phyloP scores from a whole-genome alignment of 495 filamentous ascomycete species.

The Staphylotrichum tortipilum region DNA sequence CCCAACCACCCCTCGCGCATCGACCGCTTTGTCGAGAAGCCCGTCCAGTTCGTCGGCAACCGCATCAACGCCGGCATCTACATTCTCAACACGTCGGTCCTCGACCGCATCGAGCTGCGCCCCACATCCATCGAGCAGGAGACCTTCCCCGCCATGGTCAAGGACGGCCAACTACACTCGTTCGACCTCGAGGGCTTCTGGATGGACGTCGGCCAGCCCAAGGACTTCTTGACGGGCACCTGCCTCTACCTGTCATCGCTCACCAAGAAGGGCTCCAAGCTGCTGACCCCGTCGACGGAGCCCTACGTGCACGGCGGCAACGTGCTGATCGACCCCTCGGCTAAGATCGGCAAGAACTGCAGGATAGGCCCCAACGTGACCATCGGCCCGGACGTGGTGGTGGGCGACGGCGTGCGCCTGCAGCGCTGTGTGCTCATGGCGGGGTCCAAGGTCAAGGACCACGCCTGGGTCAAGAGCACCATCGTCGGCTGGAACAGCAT shows the following conservation, averaged over 20 bases:
- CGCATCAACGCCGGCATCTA: slow-evolving; percentile 99
- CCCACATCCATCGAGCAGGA: slow-evolving; percentile 99
- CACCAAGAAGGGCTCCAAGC: slow-evolving; percentile 83
- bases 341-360: slow-evolving; percentile 97
- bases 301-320: slow-evolving; percentile 91
- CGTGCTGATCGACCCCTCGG: slow-evolving; percentile 88
- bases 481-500: slow-evolving; percentile 99
- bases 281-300: slow-evolving; percentile 65
- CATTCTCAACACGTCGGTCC: slow-evolving; percentile 89
- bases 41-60: slow-evolving; percentile 98
- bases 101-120: slow-evolving; percentile 87
- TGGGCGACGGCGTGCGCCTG: slow-evolving; percentile 90
- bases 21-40: slow-evolving; percentile 99
- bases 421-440: slow-evolving; percentile 88
- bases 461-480: slow-evolving; percentile 98
- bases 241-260: slow-evolving; percentile 94
- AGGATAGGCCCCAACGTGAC: slow-evolving; percentile 97
- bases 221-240: slow-evolving; percentile 95
- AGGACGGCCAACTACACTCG: slow-evolving; percentile 88
- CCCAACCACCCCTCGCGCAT: slow-evolving; percentile 85
- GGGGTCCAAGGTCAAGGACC: slow-evolving; percentile 92
- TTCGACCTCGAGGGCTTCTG: slow-evolving; percentile 98
- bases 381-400: slow-evolving; percentile 87
- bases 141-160: slow-evolving; percentile 92
- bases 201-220: slow-evolving; percentile 99